Base-by-base conservation (phyloP, 2,329 filamentous ascomycete species). In the Colletotrichum simmondsii region DNA sequence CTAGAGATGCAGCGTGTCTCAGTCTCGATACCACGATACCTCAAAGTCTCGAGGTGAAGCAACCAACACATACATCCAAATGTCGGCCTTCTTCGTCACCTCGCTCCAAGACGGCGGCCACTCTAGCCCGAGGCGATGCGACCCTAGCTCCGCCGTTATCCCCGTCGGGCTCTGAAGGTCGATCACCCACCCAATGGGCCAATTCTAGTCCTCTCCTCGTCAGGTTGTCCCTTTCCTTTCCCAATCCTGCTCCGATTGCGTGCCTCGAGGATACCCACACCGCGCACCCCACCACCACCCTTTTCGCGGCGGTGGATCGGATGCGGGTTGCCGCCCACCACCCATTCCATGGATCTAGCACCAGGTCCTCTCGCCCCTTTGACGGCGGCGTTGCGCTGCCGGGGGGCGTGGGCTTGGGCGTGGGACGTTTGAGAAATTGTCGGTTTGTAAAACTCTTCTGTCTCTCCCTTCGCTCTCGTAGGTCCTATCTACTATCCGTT, bases 231-330 rank as follows among this genome's bases (percentile, higher is more conserved):
- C 32, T 35, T 62, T 26, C 42, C 54, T 61, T 22, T n/a, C 42
- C 42, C 42, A 60, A 60, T 52, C 37, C 26, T 66, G 58, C 65
- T 59, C 65, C 69, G 69, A 72, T 72, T 68, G 59, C 65, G 66
- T 72, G 69, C 66, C 59, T 69, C 57, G 16, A 22, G 42, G 54
- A 24, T 60, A 69, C 46, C 70, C 70, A 72, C 65, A 54, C 56
- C 28, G 24, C 69, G 58, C 65, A 42, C 32, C 22, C 69, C 69
- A 64, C 59, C 42, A 22, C 10, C 59, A 37, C 42, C 30, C 58
- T 59, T 49, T 68, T 62, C 24, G n/a, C 53, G n/a, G 16, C 46
- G 65, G 70, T 72, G 65, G 65, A 72, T 69, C 70, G 65, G 46
- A 72, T 72, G 65, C 70, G 70, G 70, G 54, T 35, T 70, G 59